These are phyloP conservation scores for Cavenderia fasciculata DNA, from an alignment of 78 protist genomes.

Conservation along the genomic window DNA sequence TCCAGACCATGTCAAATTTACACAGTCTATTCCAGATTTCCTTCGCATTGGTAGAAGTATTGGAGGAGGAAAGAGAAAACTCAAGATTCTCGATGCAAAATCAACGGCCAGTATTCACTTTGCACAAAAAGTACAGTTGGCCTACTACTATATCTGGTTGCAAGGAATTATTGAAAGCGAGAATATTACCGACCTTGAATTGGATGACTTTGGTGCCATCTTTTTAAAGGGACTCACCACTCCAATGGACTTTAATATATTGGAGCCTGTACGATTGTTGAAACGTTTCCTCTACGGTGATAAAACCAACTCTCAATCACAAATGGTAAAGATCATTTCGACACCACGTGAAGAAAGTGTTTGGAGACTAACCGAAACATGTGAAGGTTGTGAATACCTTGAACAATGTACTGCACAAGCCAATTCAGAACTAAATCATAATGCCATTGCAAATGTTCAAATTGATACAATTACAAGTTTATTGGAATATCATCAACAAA, in stretches of 20 bases:
- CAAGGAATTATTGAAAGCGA: slow-evolving; percentile 9
- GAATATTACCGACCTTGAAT: neutral
- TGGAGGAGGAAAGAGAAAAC: neutral
- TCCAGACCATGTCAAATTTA: slow-evolving; percentile 26
- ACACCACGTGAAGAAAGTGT: slow-evolving; percentile 9
- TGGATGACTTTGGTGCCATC: slow-evolving; percentile 17
- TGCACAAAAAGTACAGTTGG: slow-evolving; percentile 62
- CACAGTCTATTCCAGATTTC: slow-evolving; percentile 58
- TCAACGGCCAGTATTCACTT: slow-evolving; percentile 30
- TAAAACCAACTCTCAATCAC: neutral
- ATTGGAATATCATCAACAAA: neutral
- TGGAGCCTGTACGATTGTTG: neutral
- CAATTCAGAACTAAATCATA: neutral
- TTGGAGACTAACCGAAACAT: slow-evolving; percentile 43
- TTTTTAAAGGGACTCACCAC: slow-evolving; percentile 18
- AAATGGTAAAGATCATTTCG: slow-evolving; percentile 13
- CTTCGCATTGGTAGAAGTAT: neutral
- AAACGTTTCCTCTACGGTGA: slow-evolving; percentile 28
- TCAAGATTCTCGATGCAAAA: slow-evolving; percentile 67
- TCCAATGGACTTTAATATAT: slow-evolving; percentile 4
- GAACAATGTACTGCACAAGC: slow-evolving; percentile 27
- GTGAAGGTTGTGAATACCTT: slow-evolving; percentile 71
- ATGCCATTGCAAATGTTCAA: no score
- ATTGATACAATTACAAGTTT: no score
- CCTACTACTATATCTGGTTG: slow-evolving; percentile 39